Evolutionary conservation across 129 eudicot species (phyloP).

Genomic region (Arctium minus): DNA sequence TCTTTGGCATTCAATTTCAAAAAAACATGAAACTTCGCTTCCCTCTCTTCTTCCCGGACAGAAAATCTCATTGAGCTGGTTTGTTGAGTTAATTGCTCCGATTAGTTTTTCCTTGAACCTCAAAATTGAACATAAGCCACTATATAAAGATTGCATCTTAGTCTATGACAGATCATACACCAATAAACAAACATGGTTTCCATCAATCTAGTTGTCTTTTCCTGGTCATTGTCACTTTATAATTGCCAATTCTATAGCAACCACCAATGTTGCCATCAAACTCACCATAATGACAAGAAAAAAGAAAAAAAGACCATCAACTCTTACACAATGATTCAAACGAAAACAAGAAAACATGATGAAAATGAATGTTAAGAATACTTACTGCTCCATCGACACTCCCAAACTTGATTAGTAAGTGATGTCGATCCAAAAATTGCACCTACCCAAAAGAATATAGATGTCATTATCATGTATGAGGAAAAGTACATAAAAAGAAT

Average conservation of each 20-base stretch:
- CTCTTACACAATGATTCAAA: neutral
- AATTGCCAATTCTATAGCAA: neutral
- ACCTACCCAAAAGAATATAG: constrained; percentile 45
- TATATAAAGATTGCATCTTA: too few relatives aligned
- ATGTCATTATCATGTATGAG: neutral
- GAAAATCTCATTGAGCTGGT: too few relatives aligned
- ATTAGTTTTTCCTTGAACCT: neutral
- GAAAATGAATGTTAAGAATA: constrained; percentile 3
- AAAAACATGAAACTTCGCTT: neutral
- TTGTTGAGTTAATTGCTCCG: neutral
- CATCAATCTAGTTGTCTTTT: neutral
- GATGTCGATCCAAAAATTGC: constrained; percentile 95
- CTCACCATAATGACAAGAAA: neutral
- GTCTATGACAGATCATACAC: neutral
- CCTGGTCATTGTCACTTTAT: neutral
- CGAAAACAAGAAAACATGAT: neutral
- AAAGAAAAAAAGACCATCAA: neutral
- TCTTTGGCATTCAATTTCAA: neutral
- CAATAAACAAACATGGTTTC: neutral
- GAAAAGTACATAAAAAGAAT: neutral
- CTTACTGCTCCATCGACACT: constrained; percentile 99
- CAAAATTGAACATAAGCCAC: neutral
- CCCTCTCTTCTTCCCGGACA: too few relatives aligned
- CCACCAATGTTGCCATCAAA: neutral
- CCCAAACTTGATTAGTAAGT: constrained; percentile 91